Evolutionary conservation across 352 stramenopile genomes (phyloP).

Genomic region (Phytophthora hibernalis): DNA sequence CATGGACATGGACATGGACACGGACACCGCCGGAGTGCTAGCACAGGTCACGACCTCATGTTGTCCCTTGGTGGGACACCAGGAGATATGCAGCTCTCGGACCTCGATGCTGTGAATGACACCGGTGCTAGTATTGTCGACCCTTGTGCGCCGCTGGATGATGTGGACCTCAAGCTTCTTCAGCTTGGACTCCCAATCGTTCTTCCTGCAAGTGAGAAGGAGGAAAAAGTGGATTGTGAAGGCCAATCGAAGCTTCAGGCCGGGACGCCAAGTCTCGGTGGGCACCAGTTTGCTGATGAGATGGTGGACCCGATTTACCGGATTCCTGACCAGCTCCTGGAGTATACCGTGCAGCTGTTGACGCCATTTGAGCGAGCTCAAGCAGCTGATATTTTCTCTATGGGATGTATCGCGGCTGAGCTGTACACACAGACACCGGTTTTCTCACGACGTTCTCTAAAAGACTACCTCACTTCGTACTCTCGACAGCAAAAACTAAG

Average conservation of each 20-base stretch:
- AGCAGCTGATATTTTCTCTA: slow-evolving; percentile 62
- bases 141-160: slow-evolving; percentile 46
- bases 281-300: slow-evolving; percentile 42
- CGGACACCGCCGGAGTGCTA: slow-evolving; percentile 32
- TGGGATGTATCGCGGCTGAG: slow-evolving; percentile 77
- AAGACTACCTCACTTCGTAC: slow-evolving; percentile 44
- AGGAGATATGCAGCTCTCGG: slow-evolving; percentile 45
- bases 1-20: slow-evolving; percentile 22
- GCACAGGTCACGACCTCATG: slow-evolving; percentile 40
- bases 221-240: slow-evolving; percentile 18
- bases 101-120: slow-evolving; percentile 45
- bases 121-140: slow-evolving; percentile 21
- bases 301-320: slow-evolving; percentile 52
- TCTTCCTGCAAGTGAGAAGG: slow-evolving; percentile 24
- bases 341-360: slow-evolving; percentile 15
- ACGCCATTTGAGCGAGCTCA: slow-evolving; percentile 41
- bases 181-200: slow-evolving; percentile 56
- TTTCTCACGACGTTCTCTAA: slow-evolving; percentile 62
- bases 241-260: background rate
- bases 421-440: slow-evolving; percentile 64
- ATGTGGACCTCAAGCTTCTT: slow-evolving; percentile 70
- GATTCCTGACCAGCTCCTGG: slow-evolving; percentile 29
- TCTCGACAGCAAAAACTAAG: slow-evolving; percentile 14
- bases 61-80: slow-evolving; percentile 18
- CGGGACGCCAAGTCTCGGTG: slow-evolving; percentile 5